Evolutionary conservation across 129 eudicot species (phyloP).

Genomic region (Calendula officinalis): DNA sequence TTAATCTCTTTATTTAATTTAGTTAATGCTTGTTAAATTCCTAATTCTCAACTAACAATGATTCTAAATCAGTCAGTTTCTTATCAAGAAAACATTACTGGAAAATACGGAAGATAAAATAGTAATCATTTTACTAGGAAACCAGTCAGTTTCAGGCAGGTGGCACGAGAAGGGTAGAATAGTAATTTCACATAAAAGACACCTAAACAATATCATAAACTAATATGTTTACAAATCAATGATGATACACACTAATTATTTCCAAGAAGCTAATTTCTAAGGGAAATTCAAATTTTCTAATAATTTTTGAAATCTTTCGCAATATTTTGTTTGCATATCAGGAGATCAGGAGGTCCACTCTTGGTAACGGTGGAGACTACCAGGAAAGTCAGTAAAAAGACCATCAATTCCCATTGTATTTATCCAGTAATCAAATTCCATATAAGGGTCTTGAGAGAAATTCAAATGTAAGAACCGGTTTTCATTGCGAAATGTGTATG

Average conservation of each 20-base stretch:
- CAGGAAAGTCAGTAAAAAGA: constrained; percentile 76
- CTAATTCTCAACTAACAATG: constrained; percentile 44
- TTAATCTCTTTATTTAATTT: neutral
- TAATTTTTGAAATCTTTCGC: constrained; percentile 50
- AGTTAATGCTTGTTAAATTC: constrained; percentile 30
- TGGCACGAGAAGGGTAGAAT: neutral
- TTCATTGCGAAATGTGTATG: constrained; percentile 93
- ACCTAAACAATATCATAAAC: neutral
- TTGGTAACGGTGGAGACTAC: constrained; percentile 72
- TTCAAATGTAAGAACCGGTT: constrained; percentile 68
- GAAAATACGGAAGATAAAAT: neutral
- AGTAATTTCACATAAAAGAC: constrained; percentile 5
- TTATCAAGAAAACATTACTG: neutral
- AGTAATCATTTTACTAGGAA: constrained; percentile 3
- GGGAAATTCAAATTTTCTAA: constrained; percentile 33
- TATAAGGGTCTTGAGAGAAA: constrained; percentile 77
- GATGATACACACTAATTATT: constrained; percentile 11
- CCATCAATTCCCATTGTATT: constrained; percentile 75
- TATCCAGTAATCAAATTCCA: constrained; percentile 83
- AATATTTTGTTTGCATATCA: constrained; percentile 35
- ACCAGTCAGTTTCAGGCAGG: neutral
- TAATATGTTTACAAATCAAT: constrained; percentile 16
- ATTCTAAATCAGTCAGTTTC: neutral
- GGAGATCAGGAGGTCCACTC: constrained; percentile 57
- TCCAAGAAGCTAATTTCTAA: constrained; percentile 28